Evolutionary conservation across 495 filamentous ascomycete genomes (phyloP).

Genomic region (Jackrogersella minutella): DNA sequence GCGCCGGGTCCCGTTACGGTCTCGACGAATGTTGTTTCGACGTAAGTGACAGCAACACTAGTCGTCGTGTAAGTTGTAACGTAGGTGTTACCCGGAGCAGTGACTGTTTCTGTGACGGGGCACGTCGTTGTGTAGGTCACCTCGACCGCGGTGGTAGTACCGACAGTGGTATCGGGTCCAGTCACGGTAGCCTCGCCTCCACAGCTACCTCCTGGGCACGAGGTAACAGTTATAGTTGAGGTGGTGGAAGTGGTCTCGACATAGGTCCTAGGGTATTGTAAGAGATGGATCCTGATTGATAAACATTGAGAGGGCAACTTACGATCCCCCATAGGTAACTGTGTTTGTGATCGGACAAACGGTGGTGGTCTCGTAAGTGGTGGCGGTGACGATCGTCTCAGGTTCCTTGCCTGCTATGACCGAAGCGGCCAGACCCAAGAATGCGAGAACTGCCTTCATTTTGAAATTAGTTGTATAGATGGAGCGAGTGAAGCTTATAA

Average conservation of each 20-base stretch:
- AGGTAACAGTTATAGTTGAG: conserved; percentile 46
- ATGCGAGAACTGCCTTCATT: conserved; percentile 53
- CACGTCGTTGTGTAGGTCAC: conserved; percentile 54
- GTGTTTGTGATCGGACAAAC: conserved; percentile 46
- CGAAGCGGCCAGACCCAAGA: conserved; percentile 53
- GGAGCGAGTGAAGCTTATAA: conserved; percentile 34
- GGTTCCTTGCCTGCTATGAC: conserved; percentile 44
- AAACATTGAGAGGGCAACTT: conserved; percentile 12
- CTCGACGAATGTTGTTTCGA: conserved; percentile 41
- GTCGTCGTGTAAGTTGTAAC: conserved; percentile 58
- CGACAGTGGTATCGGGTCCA: conserved; percentile 40
- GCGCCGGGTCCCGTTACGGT: conserved; percentile 41
- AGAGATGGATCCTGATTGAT: neutral
- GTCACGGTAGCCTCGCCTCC: conserved; percentile 44
- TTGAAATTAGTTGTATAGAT: conserved; percentile 30
- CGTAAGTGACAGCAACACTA: conserved; percentile 42
- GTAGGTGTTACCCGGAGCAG: conserved; percentile 47
- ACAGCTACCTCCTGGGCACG: conserved; percentile 39
- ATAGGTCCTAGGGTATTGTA: conserved; percentile 34
- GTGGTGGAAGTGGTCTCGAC: conserved; percentile 44
- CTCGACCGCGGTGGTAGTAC: conserved; percentile 49
- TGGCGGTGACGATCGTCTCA: conserved; percentile 32
- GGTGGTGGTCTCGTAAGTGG: conserved; percentile 45
- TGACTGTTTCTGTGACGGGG: conserved; percentile 53
- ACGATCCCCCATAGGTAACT: conserved; percentile 42